A percentile compares a stretch with the other conserved stretches of the same genome.
These are phyloP conservation scores for Dictyostelium capitatum DNA, from an alignment of 78 protist genomes.

Conservation along the genomic window DNA sequence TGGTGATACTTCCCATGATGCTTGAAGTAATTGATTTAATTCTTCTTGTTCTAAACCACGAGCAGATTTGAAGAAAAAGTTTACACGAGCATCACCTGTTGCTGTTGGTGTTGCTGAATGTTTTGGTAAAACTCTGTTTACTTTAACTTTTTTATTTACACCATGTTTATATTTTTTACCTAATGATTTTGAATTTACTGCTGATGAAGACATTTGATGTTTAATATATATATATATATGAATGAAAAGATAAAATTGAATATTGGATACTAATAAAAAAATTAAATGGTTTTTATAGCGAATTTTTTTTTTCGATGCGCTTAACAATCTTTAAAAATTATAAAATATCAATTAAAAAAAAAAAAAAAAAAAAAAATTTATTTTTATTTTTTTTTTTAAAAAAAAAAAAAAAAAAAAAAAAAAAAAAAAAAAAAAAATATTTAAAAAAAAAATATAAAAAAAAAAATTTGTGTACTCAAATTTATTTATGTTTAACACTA, in stretches of 20 bases:
- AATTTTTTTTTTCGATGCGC: no score
- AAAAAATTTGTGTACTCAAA: no score
- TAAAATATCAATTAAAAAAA: no score
- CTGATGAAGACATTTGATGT: not conserved
- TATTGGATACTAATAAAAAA: not conserved
- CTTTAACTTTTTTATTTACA: not conserved
- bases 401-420: no score
- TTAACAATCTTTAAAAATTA: no score
- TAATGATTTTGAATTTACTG: not conserved
- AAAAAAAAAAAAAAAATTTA: no score
- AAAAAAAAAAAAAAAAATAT: no score
- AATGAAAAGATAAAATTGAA: not conserved
- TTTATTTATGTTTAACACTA: no score
- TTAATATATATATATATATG: not conserved
- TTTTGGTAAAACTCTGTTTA: not conserved
- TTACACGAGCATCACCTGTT: constrained; percentile 50
- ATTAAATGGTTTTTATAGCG: not conserved
- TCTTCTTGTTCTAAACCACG: constrained; percentile 39
- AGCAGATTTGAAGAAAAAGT: constrained; percentile 57
- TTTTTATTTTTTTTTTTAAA: no score
- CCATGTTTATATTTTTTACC: constrained; percentile 7
- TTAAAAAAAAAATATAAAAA: no score
- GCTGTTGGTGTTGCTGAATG: constrained; percentile 1
- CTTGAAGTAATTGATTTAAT: not conserved
- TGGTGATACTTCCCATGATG: constrained; percentile 57